Evolutionary conservation across 2,329 filamentous ascomycete genomes (phyloP), one percentile per base, ranked within the genome.

Genomic region (Stemphylium lycopersici): DNA sequence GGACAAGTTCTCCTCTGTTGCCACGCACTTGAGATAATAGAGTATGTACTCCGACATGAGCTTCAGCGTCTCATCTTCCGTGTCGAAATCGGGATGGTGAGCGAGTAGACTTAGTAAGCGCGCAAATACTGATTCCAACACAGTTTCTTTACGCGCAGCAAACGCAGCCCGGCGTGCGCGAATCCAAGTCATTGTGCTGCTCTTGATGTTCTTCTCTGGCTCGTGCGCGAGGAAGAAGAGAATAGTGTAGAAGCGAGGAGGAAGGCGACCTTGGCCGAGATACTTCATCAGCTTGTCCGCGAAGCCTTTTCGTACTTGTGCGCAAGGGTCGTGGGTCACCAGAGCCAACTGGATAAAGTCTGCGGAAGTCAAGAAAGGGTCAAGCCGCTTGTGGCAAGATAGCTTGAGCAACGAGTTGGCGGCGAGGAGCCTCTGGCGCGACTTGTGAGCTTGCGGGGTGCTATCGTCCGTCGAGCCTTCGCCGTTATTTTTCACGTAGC

Each of bases 161-260:
- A 90, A 90, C 49, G 84, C 82, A 16, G 87, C 84, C 7, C 89
- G 87, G 12, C 93, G 86, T 39, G 93, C 93, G 46, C 90, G 88
- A 45, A 98, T 86, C 93, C 95, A 99, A 0, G 91, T 96, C 58
- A 90, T 85, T 3, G 91, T 88, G 37, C 88, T 86, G 44, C 85
- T 86, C 71, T 88, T 90, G 71, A 96, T 84, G 13, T 85, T 83
- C n/a, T 78, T 72, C 33, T 86, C 84, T 0, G 93, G 95, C 76
- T 99, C 95, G 71, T 95, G 97, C 1, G 95, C 93, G 29, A 92
- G 89, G 38, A 98, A 79, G 78, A 97, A 98, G 5, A 96, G 82
- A 36, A 96, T 88, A 0, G 91, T 90, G 74, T 96, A 95, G 81
- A 96, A 99, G 8, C 93, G 87, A 11, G 83, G 79, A 1, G 86